Evolutionary conservation across 2,329 filamentous ascomycete species (phyloP).

Genomic region (Fusarium pininemorale): DNA sequence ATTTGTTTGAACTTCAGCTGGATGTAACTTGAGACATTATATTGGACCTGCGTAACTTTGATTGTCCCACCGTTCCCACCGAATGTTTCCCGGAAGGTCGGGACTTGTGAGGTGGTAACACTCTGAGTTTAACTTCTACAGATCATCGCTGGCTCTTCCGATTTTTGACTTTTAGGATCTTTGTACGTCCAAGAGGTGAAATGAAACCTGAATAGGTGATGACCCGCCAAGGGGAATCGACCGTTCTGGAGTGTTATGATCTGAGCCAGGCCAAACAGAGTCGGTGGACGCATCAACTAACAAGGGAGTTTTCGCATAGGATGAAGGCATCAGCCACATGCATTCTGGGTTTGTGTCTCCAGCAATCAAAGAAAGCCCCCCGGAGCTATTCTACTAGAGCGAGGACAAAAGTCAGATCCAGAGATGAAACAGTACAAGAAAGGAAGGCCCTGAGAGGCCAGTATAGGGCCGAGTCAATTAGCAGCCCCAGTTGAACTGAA

Average conservation of each 20-base stretch:
- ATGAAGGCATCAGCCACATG: slow-evolving; percentile 5
- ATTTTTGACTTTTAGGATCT: neutral
- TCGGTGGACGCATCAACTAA: neutral
- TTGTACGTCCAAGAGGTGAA: neutral
- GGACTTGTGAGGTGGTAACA: neutral
- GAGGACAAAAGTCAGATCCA: slow-evolving; percentile 5
- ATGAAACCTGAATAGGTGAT: neutral
- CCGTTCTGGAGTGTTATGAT: neutral
- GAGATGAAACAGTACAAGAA: slow-evolving; percentile 19
- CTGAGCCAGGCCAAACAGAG: neutral
- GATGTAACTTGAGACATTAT: neutral
- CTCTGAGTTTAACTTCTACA: neutral
- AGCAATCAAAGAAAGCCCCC: slow-evolving; percentile 16
- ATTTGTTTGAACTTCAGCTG: neutral
- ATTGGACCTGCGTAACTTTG: neutral
- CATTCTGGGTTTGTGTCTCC: slow-evolving; percentile 8
- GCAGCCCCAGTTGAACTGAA: slow-evolving; percentile 10
- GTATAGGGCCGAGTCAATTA: neutral
- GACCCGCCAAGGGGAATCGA: neutral
- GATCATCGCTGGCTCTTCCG: neutral
- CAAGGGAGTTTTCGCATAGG: slow-evolving; percentile 6
- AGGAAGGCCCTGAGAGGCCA: slow-evolving; percentile 8
- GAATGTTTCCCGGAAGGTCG: neutral
- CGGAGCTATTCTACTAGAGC: neutral
- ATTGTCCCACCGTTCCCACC: slow-evolving; percentile 1